phyloP scores from a whole-genome alignment of 2,329 filamentous ascomycete genomes.

The Fusarium sp. region DNA sequence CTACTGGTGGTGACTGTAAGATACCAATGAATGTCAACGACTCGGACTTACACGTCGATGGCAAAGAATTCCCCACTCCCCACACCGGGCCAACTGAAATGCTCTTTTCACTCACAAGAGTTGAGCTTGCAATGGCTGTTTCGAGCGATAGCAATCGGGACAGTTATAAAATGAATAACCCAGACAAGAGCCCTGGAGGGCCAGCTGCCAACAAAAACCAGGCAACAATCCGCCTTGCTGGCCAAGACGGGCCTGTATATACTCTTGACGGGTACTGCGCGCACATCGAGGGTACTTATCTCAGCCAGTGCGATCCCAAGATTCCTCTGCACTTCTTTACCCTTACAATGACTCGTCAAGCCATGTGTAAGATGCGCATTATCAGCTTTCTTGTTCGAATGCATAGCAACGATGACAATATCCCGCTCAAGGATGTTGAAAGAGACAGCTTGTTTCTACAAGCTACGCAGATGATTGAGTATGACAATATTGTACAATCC shows the following conservation, averaged over 20 bases:
- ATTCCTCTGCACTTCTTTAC: slow-evolving; percentile 71
- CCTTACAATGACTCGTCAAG: slow-evolving; percentile 66
- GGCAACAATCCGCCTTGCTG: slow-evolving; percentile 59
- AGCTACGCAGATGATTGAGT: slow-evolving; percentile 69
- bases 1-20: slow-evolving; percentile 65
- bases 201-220: slow-evolving; percentile 41
- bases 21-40: slow-evolving; percentile 72
- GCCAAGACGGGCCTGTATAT: slow-evolving; percentile 60
- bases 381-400: slow-evolving; percentile 65
- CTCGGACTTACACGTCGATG: slow-evolving; percentile 67
- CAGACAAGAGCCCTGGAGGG: slow-evolving; percentile 44
- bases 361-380: slow-evolving; percentile 68
- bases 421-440: slow-evolving; percentile 58
- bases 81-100: slow-evolving; percentile 68
- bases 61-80: slow-evolving; percentile 63
- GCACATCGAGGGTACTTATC: slow-evolving; percentile 67
- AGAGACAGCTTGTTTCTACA: slow-evolving; percentile 65
- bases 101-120: slow-evolving; percentile 67
- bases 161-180: slow-evolving; percentile 46
- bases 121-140: slow-evolving; percentile 68
- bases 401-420: slow-evolving; percentile 53
- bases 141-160: slow-evolving; percentile 59
- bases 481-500: slow-evolving; percentile 67
- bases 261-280: slow-evolving; percentile 65
- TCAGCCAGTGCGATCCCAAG: slow-evolving; percentile 67